A percentile compares a stretch with the other conserved stretches of the same genome.
These are phyloP conservation scores for Trichosporon asahii DNA, from an alignment of 1,284 basidiomycete species.

Conservation along the genomic window DNA sequence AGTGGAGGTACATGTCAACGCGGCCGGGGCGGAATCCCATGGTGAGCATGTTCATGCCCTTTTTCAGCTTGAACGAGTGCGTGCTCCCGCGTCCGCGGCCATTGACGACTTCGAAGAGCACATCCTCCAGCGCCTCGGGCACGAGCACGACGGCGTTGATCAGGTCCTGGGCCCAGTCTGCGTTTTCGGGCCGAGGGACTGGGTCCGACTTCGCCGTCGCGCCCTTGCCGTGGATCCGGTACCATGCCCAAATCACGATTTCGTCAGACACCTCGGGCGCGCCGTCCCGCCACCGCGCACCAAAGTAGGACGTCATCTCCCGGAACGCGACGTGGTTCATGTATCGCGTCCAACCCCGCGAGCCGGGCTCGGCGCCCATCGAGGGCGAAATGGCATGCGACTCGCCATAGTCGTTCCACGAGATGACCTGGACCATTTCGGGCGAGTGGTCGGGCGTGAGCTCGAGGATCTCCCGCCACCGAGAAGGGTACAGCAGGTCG, in stretches of 20 bases:
- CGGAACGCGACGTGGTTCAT: conserved; percentile 50
- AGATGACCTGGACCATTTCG: conserved; percentile 49
- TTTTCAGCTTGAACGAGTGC: conserved; percentile 13
- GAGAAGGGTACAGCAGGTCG: conserved; percentile 46
- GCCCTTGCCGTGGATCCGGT: conserved; percentile 37
- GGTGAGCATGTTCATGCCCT: conserved; percentile 32
- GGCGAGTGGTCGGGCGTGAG: conserved; percentile 30
- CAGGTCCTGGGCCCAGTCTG: conserved; percentile 48
- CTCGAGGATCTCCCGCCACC: conserved; percentile 42
- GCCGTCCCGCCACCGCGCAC: conserved; percentile 34
- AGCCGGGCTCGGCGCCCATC: conserved; percentile 47
- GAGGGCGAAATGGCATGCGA: conserved; percentile 49
- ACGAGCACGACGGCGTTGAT: conserved; percentile 42
- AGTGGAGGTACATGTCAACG: conserved; percentile 35
- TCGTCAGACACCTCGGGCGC: conserved; percentile 19
- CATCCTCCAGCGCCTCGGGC: conserved; percentile 15
- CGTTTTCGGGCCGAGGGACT: conserved; percentile 39
- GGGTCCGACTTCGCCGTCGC: conserved; percentile 28
- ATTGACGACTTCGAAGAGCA: conserved; percentile 26
- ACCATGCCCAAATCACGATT: conserved; percentile 41
- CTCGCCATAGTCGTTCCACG: conserved; percentile 53
- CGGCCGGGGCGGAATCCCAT: conserved; percentile 39
- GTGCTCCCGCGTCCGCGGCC: conserved; percentile 12
- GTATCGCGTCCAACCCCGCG: conserved; percentile 42
- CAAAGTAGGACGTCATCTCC: conserved; percentile 43